A percentile compares a stretch with the other conserved stretches of the same genome.
phyloP scores from a whole-genome alignment of 1,139 yeast species.

The Yamadazyma diospyri region DNA sequence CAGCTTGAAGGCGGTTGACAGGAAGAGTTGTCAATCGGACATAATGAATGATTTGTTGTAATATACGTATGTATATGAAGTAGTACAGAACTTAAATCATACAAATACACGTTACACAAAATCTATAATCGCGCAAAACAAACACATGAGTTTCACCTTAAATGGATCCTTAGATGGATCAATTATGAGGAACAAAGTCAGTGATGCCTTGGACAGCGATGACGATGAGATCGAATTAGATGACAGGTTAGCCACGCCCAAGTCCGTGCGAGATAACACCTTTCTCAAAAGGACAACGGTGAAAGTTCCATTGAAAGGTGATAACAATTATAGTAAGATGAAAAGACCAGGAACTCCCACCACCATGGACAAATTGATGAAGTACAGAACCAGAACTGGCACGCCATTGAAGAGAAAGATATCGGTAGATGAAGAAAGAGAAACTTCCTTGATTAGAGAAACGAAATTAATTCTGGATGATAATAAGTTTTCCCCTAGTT shows the following conservation, averaged over 20 bases:
- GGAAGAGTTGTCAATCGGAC: constrained; percentile 49
- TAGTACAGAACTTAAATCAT: background rate
- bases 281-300: constrained; percentile 15
- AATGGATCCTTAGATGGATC: constrained; percentile 1
- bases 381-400: constrained; percentile 16
- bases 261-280: constrained; percentile 10
- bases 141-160: constrained; percentile 1
- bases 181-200: constrained; percentile 2
- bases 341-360: constrained; percentile 13
- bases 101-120: background rate
- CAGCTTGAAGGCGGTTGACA: constrained; percentile 50
- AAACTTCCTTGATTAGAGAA: constrained; percentile 15
- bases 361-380: constrained; percentile 7
- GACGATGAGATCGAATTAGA: constrained; percentile 24
- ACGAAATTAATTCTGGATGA: constrained; percentile 21
- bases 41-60: constrained; percentile 46
- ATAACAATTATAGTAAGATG: constrained; percentile 2
- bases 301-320: constrained; percentile 19
- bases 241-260: constrained; percentile 22
- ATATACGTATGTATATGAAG: constrained; percentile 1
- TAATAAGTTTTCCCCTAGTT: constrained; percentile 17
- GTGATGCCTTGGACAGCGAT: constrained; percentile 2
- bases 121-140: background rate
- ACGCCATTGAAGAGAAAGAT: constrained; percentile 15
- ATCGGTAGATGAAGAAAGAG: constrained; percentile 10